Base-by-base conservation (phyloP, 306 rosid genomes). In the Trichosanthes truncata region DNA sequence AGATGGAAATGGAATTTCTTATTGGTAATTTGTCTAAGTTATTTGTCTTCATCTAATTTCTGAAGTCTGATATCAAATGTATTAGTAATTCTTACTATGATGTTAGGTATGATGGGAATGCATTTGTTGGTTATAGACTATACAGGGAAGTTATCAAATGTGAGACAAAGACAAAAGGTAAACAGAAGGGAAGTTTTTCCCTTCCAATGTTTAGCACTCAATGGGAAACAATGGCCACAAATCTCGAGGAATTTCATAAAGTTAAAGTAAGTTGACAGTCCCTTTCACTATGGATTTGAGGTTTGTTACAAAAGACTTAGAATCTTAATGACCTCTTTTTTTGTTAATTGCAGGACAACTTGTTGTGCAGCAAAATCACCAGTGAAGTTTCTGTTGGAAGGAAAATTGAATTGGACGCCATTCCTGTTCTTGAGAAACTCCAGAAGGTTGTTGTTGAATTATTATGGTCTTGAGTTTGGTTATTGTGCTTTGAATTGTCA, bases 191-290 rank as follows among this genome's bases (percentile, higher is more conserved):
- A 69, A 35, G 82, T 83, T 33, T 21, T 21, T 35, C 87, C 66
- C 88, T 83, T 53, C 87, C 95, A 76, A 48, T 46, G 60, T 67
- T 84, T 76, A 85, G 60, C 78, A 85, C 82, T 67, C 87, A 81
- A 53, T 95, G 98, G 98, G 93, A 95, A 90, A 92, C 93, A 45
- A 73, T 95, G 72, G 98, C 97, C 33, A 87, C 97, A 77, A 86
- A 83, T 86, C 88, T 89, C 9, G 85, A 89, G 78, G 93, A 90
- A 76, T 89, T 93, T 84, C 84, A 84, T n/a, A 77, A 86, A 87
- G 85, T 87, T 84, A 87, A 72, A 62, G 98, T 92, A 86, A 83
- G 83, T 69, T 45, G 77, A 78, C 78, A 82, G 41, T 59, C 33
- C 29, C 23, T 43, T 77, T 33, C 8, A 9, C 45, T 31, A 40